phyloP scores from a whole-genome alignment of 2,329 filamentous ascomycete species.

The Neonectria faginata region DNA sequence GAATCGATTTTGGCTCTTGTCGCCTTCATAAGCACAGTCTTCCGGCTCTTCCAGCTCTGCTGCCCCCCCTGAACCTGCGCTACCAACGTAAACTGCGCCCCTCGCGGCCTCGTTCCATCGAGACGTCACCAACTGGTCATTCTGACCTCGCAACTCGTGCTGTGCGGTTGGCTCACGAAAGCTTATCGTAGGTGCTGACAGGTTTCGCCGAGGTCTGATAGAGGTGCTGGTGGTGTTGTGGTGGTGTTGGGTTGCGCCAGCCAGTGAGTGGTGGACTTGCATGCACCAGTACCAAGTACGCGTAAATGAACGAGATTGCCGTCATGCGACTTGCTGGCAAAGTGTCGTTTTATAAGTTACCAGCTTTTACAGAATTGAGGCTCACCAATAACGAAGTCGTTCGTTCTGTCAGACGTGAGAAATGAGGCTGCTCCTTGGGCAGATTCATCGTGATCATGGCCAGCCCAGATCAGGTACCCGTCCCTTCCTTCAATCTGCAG shows the following conservation, averaged over 20 bases:
- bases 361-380: neutral
- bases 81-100: slow-evolving; percentile 32
- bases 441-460: neutral
- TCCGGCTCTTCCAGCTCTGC: slow-evolving; percentile 5
- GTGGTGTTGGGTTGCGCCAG: neutral
- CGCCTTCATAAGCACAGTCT: slow-evolving; percentile 4
- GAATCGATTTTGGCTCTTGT: neutral
- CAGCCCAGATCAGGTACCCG: neutral
- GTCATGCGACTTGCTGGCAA: neutral
- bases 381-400: neutral
- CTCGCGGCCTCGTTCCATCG: slow-evolving; percentile 38
- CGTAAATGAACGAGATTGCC: neutral
- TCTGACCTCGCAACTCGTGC: slow-evolving; percentile 28
- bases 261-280: neutral
- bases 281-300: neutral
- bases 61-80: slow-evolving; percentile 27
- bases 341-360: neutral
- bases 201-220: neutral
- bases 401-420: neutral
- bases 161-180: slow-evolving; percentile 21
- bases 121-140: slow-evolving; percentile 45
- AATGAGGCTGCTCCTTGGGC: neutral
- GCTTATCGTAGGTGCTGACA: neutral
- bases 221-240: neutral
- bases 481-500: neutral